Base-by-base conservation (phyloP, 2,329 filamentous ascomycete species). In the Talaromyces sp. region DNA sequence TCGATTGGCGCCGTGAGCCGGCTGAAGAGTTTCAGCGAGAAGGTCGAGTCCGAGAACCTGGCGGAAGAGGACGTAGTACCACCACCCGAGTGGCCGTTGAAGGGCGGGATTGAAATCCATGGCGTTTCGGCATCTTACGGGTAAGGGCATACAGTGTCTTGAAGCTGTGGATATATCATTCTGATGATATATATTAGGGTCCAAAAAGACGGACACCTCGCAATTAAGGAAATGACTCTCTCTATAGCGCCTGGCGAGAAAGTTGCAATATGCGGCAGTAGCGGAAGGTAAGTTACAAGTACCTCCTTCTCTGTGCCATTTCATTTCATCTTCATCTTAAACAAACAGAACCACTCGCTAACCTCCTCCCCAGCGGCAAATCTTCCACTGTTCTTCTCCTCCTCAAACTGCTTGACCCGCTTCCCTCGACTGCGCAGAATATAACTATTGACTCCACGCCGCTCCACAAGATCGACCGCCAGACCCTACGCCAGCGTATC, bases 1-100 rank as follows among this genome's bases (percentile, higher is more conserved):
- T 79, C 80, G 39, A 79, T 87, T 53, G 84, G 84, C 7, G 83
- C 83, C 9, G 78, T 87, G 5, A 75, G 80, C 4, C 77, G 85
- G 28, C 77, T 86, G 62, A 82, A 81, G 67, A 76, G 77, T 15
- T 85, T 85, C 63, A 77, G 75, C 0, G 72, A 75, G 5, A 75
- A 72, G 33, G 77, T 78, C 1, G 66, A 75, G 10, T 74, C 73
- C 1, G 82, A 84, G 65, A 74, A 82, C 22, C 47, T 32, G 7
- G 28, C 44, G n/a, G 56, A 54, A 30, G 60, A 62, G 32, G 56
- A 62, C 19, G 22, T 55, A 25, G 30, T 51, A 32, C 53, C 59
- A 6, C 33, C 59, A 8, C 19, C 33, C 42, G 19, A 57, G 33
- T 61, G 59, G 59, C 59, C 59, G n/a, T 25, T 33, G 10, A 52